Evolutionary conservation across 2,329 filamentous ascomycete genomes (phyloP).

Genomic region (Hortaea sp.): DNA sequence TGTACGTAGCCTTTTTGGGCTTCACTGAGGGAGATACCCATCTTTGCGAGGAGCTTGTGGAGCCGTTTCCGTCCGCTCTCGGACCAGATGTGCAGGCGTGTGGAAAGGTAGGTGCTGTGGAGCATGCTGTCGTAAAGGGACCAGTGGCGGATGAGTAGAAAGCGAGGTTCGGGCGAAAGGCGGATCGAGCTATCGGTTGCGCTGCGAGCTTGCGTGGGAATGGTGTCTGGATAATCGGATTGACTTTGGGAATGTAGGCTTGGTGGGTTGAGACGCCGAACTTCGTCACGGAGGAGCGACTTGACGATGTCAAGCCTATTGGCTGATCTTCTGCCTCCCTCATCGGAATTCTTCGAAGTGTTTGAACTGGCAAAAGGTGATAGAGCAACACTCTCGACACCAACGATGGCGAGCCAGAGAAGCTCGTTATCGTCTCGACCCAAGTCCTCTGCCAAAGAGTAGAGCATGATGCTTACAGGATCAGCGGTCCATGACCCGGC

Average conservation of each 20-base stretch:
- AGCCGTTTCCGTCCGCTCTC: conserved; percentile 79
- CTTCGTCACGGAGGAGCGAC: conserved; percentile 82
- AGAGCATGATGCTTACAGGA: conserved; percentile 87
- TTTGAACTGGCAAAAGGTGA: conserved; percentile 49
- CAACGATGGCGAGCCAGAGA: conserved; percentile 89
- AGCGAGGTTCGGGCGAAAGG: conserved; percentile 84
- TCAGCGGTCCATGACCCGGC: conserved; percentile 87
- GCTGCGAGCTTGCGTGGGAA: conserved; percentile 77
- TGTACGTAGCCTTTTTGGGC: conserved; percentile 94
- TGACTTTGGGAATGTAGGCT: conserved; percentile 30
- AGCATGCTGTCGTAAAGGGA: conserved; percentile 97
- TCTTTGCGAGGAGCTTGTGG: conserved; percentile 91
- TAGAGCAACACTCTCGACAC: conserved; percentile 85
- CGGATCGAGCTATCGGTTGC: conserved; percentile 88
- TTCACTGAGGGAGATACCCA: conserved; percentile 89
- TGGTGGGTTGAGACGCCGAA: conserved; percentile 81
- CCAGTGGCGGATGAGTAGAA: conserved; percentile 90
- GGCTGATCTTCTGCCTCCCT: conserved; percentile 34
- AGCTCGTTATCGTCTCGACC: conserved; percentile 95
- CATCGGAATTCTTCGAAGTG: conserved; percentile 44
- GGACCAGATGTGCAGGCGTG: conserved; percentile 87
- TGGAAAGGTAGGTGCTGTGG: conserved; percentile 89
- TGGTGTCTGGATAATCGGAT: conserved; percentile 47
- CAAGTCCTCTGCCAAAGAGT: conserved; percentile 86
- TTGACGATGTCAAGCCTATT: conserved; percentile 58